Evolutionary conservation across 2,329 filamentous ascomycete species (phyloP).

Genomic region (Parastagonospora avenae): DNA sequence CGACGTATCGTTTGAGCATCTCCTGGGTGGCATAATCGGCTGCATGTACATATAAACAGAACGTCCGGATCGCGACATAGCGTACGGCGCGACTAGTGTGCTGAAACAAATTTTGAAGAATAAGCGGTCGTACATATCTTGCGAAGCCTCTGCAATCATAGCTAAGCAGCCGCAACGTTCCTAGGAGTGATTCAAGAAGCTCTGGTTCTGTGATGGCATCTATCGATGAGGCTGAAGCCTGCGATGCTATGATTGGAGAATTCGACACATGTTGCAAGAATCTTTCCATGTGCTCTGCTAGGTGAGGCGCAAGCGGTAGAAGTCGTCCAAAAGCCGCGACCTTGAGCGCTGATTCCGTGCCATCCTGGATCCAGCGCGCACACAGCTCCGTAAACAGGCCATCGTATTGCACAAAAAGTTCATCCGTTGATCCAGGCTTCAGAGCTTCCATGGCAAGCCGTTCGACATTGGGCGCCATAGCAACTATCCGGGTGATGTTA

Average conservation of each 20-base stretch:
- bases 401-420: conserved; percentile 76
- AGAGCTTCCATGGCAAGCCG: conserved; percentile 52
- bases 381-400: conserved; percentile 79
- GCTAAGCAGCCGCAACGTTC: conserved; percentile 78
- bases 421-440: conserved; percentile 70
- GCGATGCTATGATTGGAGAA: conserved; percentile 27
- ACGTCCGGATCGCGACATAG: conserved; percentile 81
- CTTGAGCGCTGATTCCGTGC: conserved; percentile 38
- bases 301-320: conserved; percentile 79
- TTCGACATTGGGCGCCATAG: conserved; percentile 34
- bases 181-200: conserved; percentile 61
- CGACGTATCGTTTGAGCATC: conserved; percentile 71
- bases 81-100: conserved; percentile 65
- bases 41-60: conserved; percentile 77
- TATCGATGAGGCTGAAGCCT: neutral
- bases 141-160: conserved; percentile 74
- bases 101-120: conserved; percentile 71
- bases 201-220: conserved; percentile 5
- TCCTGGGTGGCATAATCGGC: conserved; percentile 79
- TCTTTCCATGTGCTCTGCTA: conserved; percentile 73
- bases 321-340: conserved; percentile 79
- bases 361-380: conserved; percentile 72
- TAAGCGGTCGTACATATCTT: conserved; percentile 66
- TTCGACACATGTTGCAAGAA: conserved; percentile 41
- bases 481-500: conserved; percentile 16